Evolutionary conservation across 2,329 filamentous ascomycete genomes (phyloP).

Genomic region (Byssothecium circinans): DNA sequence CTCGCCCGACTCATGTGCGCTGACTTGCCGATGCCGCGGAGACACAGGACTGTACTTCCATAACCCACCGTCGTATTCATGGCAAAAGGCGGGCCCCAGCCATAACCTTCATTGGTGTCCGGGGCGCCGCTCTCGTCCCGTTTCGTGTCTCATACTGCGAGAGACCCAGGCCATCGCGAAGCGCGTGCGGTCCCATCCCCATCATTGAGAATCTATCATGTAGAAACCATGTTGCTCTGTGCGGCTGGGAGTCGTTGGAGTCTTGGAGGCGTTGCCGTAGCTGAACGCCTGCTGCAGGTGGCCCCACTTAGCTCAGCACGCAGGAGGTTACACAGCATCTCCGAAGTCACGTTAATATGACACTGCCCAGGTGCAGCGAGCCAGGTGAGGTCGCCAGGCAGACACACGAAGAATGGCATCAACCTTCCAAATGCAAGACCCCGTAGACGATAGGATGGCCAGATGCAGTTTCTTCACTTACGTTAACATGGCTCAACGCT

Average conservation of each 20-base stretch:
- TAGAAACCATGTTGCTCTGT: slow-evolving; percentile 6
- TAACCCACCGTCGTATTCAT: no score
- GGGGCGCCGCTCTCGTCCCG: slow-evolving; percentile 6
- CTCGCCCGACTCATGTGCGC: slow-evolving; percentile 17
- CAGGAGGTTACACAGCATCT: slow-evolving; percentile 22
- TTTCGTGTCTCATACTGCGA: slow-evolving; percentile 18
- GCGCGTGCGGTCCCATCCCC: slow-evolving; percentile 18
- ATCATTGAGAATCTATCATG: slow-evolving; percentile 7
- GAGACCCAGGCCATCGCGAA: slow-evolving; percentile 8
- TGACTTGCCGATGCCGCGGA: slow-evolving; percentile 9
- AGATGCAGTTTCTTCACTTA: neutral
- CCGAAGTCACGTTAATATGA: slow-evolving; percentile 20
- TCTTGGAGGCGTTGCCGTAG: neutral
- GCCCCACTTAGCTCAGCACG: slow-evolving; percentile 3
- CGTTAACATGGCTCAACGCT: neutral
- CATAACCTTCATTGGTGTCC: slow-evolving; percentile 9
- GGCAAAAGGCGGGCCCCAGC: no score
- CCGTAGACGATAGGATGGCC: slow-evolving; percentile 7
- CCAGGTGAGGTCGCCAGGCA: slow-evolving; percentile 16
- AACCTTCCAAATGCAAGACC: neutral
- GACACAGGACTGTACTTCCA: no score
- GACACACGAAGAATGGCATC: slow-evolving; percentile 6
- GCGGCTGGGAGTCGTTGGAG: neutral
- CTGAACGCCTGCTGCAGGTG: slow-evolving; percentile 3
- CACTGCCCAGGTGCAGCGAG: slow-evolving; percentile 18